Conservation (phyloP, 768 basidiomycete species). For the Sarcodon sp. region DNA sequence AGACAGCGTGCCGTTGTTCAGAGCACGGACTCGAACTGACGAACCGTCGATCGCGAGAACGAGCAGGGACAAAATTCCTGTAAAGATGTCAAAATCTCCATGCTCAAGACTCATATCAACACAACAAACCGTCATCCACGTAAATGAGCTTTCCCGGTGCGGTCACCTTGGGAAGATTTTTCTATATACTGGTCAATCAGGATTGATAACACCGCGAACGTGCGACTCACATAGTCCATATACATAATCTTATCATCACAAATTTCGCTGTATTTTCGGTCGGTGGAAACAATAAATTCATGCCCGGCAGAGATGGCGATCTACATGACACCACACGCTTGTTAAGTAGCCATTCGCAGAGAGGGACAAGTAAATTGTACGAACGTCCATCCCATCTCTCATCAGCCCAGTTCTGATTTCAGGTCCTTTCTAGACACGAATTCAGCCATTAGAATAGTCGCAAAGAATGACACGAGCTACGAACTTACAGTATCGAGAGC, state of each 20-base stretch:
- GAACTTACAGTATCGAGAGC: constrained; percentile 85
- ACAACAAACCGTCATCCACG: constrained; percentile 77
- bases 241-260: constrained; percentile 81
- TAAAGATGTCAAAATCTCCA: constrained; percentile 2
- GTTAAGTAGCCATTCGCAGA: constrained; percentile 1
- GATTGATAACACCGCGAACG: not conserved
- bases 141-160: constrained; percentile 96
- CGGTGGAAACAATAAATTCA: constrained; percentile 85
- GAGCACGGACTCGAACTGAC: constrained; percentile 69
- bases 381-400: constrained; percentile 73
- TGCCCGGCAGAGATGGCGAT: constrained; percentile 81
- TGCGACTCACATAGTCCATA: constrained; percentile 77
- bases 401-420: constrained; percentile 98
- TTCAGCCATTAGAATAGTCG: constrained; percentile 2
- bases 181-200: constrained; percentile 24
- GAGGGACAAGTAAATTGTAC: constrained; percentile 16
- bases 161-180: constrained; percentile 91
- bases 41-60: constrained; percentile 79
- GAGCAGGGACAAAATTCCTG: constrained; percentile 83
- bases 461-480: not conserved
- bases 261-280: constrained; percentile 62
- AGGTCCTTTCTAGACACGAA: constrained; percentile 75
- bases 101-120: not conserved
- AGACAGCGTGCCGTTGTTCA: constrained; percentile 88
- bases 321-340: constrained; percentile 23